Evolutionary conservation across 2,329 filamentous ascomycete genomes (phyloP).

Genomic region (Pleoardoris graminearum): DNA sequence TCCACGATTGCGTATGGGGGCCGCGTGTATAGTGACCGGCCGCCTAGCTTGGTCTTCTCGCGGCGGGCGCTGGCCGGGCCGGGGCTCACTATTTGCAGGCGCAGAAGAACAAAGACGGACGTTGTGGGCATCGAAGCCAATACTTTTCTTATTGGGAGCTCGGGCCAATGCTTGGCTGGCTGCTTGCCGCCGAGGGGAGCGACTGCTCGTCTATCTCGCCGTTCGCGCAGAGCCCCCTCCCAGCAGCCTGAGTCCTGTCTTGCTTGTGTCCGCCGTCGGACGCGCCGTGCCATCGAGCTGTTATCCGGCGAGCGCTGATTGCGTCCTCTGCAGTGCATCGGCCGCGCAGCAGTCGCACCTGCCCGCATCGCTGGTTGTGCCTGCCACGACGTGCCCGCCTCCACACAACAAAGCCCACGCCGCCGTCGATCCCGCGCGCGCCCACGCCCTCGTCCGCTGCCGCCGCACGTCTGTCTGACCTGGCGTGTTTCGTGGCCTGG

Average conservation of each 20-base stretch:
- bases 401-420: conserved; percentile 4
- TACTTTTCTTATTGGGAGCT: conserved; percentile 14
- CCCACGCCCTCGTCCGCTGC: not conserved
- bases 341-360: not conserved
- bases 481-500: too few species aligned
- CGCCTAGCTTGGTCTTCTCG: not conserved
- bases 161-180: conserved; percentile 10
- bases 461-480: conserved; percentile 26
- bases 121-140: conserved; percentile 1
- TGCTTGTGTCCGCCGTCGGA: not conserved
- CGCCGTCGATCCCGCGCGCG: not conserved
- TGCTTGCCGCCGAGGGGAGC: conserved; percentile 8
- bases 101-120: conserved; percentile 2
- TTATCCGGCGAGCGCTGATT: not conserved
- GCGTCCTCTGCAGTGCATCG: not conserved
- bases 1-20: too few species aligned
- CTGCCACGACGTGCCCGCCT: not conserved
- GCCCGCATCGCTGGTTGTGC: not conserved
- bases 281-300: not conserved
- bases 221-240: not conserved
- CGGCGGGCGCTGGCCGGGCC: not conserved
- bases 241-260: not conserved
- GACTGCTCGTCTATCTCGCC: not conserved
- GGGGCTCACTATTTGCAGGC: conserved; percentile 3
- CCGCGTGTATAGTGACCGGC: not conserved